phyloP scores from a whole-genome alignment of 805 yeast genomes.

The Lipomyces starkeyi region DNA sequence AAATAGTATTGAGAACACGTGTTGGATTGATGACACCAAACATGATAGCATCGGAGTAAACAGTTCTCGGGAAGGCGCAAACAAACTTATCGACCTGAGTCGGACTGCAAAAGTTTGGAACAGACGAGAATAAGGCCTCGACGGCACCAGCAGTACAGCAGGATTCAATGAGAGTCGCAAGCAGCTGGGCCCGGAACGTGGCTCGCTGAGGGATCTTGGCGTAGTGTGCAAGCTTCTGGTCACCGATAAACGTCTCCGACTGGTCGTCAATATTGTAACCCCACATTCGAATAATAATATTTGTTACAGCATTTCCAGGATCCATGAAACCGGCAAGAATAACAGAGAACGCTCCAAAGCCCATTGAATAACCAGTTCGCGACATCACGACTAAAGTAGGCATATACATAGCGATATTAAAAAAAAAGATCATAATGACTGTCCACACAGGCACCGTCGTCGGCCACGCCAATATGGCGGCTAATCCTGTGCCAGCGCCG shows the following conservation, averaged over 20 bases:
- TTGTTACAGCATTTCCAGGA: conserved; percentile 61
- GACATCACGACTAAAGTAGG: conserved; percentile 43
- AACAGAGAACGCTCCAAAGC: conserved; percentile 45
- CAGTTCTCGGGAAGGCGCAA: conserved; percentile 16
- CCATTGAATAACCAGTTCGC: conserved; percentile 48
- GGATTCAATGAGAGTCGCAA: conserved; percentile 22
- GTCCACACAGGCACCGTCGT: conserved; percentile 49
- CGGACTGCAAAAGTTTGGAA: conserved; percentile 17
- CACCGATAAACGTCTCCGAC: conserved; percentile 64
- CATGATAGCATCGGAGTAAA: conserved; percentile 27
- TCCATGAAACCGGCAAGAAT: conserved; percentile 26
- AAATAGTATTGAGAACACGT: conserved; percentile 14
- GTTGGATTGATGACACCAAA: conserved; percentile 23
- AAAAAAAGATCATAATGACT: conserved; percentile 44
- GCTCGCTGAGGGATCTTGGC: conserved; percentile 52
- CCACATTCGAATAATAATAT: conserved; percentile 57
- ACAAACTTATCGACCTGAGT: conserved; percentile 20
- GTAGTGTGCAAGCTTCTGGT: conserved; percentile 62
- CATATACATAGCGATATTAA: conserved; percentile 40
- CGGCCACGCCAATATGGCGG: conserved; percentile 42
- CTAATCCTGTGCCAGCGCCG: conserved; percentile 54
- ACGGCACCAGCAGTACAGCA: conserved; percentile 18
- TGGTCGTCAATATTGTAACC: conserved; percentile 67
- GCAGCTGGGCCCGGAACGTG: conserved; percentile 47
- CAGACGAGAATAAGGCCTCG: conserved; percentile 17